Evolutionary conservation across 805 yeast genomes (phyloP), one percentile per base, ranked within the genome.

Genomic region (Pichia insulana): DNA sequence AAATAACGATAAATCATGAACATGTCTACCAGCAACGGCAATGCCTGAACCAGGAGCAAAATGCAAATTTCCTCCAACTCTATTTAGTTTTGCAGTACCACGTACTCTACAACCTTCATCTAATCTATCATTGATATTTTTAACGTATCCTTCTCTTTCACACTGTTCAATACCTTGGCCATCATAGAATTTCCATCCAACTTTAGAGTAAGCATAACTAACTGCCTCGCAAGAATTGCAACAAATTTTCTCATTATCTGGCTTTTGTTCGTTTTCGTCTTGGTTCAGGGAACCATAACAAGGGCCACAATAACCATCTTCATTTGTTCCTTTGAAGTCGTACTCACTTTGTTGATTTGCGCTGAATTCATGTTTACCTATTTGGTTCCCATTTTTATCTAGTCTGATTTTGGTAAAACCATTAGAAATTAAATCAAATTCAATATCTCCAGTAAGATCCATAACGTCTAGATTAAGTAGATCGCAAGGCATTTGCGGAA

Each of bases 31-130:
- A 9, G 65, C 62, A 44, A 64, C 61, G 32, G 80, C 74, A 54
- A 69, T 71, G 2, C 94, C 78, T 20, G 83, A 78, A 33, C 98
- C 98, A 4, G 98, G 97, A 1, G 97, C 96, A 70, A 92, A 88
- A 66, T 92, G 97, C 49, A 92, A 65, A 55, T 86, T 83, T 37
- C 98, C 98, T 18, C 83, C 80, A 35, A 92, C 83, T 64, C 95
- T 77, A 62, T 85, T 85, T 56, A 92, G 76, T 51, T 76, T 68
- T 7, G 94, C 81, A 18, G 73, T 69, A 26, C 98, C 98, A 48
- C 73, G 71, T 33, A 92, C 70, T 50, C 95, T 73, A 63, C 98
- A 92, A 22, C 98, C 98, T 64, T 90, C 96, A 44, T 69, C 57
- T 41, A 85, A 64, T 53, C 81, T 71, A 13, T 69, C 72, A 39